A percentile compares a stretch with the other conserved stretches of the same genome.
These are phyloP conservation scores for Cercis canadensis DNA, from an alignment of 306 rosid species.

Conservation along the genomic window DNA sequence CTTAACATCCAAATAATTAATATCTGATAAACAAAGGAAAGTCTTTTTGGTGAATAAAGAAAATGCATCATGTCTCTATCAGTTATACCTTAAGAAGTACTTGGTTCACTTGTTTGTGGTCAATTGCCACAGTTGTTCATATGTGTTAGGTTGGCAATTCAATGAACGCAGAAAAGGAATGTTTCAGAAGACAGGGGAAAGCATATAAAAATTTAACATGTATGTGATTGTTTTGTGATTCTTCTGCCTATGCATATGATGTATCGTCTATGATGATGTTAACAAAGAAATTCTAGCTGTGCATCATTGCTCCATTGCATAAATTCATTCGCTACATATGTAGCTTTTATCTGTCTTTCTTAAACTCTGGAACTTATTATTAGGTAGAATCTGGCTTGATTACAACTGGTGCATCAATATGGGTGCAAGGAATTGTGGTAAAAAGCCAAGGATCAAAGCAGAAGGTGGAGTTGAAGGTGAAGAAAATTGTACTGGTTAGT, in stretches of 20 bases:
- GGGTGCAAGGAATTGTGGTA: constrained; percentile 85
- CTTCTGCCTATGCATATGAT: neutral
- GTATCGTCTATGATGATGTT: neutral
- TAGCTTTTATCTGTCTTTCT: constrained; percentile 36
- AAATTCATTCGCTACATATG: constrained; percentile 12
- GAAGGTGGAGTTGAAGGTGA: constrained; percentile 89
- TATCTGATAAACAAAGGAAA: neutral
- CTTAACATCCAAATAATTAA: neutral
- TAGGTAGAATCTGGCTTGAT: constrained; percentile 81
- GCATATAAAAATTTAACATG: too few relatives aligned
- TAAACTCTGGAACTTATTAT: constrained; percentile 50
- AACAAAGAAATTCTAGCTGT: neutral
- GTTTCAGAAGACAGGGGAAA: too few relatives aligned
- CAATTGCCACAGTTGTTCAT: too few relatives aligned
- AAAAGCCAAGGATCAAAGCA: constrained; percentile 91
- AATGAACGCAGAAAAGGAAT: too few relatives aligned
- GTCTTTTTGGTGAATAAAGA: neutral
- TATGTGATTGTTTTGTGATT: too few relatives aligned
- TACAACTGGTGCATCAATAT: constrained; percentile 88
- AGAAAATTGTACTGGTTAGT: constrained; percentile 81
- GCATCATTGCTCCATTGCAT: neutral
- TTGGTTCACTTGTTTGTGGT: too few relatives aligned
- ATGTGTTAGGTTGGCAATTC: too few relatives aligned
- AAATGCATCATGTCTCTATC: too few relatives aligned
- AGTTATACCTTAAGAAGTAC: too few relatives aligned